Evolutionary conservation across 2,329 filamentous ascomycete genomes (phyloP), one percentile per base, ranked within the genome.

Genomic region (Corynespora cassiicola): DNA sequence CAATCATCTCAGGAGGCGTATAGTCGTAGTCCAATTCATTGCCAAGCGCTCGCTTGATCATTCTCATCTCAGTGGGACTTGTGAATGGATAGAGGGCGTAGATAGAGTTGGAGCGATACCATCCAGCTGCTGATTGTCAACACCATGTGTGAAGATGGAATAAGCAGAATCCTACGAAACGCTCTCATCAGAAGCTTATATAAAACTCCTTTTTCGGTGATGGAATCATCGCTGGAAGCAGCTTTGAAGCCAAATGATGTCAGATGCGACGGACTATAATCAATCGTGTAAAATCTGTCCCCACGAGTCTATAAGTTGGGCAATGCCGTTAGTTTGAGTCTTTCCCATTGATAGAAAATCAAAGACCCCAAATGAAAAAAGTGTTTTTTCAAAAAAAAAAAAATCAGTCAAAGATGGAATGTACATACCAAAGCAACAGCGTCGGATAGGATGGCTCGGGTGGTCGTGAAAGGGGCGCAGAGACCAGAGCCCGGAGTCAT

Each of bases 371-470:
- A n/a, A n/a, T n/a, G n/a, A n/a, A n/a, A n/a, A n/a, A n/a, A n/a
- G n/a, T n/a, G n/a, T n/a, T n/a, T n/a, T n/a, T n/a, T n/a, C n/a
- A n/a, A n/a, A n/a, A n/a, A n/a, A n/a, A n/a, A n/a, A n/a, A n/a
- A n/a, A n/a, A n/a, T 81, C 45, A 16, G 44, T 89, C 61, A 89
- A 86, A 11, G n/a, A n/a, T n/a, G n/a, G n/a, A n/a, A n/a, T n/a
- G n/a, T n/a, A n/a, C n/a, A n/a, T n/a, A 89, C 85, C 7, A 90
- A 75, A 15, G 82, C 78, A 0, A 90, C 84, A 2, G 86, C 86
- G 51, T 90, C 87, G 0, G 85, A 88, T 5, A 90, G 69, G 9
- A 90, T 80, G 4, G 86, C 86, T 23, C 85, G 79, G 0, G 83
- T 86, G 45, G 88, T 84, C 26, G 87, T 89, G 56, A 86, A 88